Evolutionary conservation across 257 asterid genomes (phyloP).

Genomic region (Nicotiana sylvestris): DNA sequence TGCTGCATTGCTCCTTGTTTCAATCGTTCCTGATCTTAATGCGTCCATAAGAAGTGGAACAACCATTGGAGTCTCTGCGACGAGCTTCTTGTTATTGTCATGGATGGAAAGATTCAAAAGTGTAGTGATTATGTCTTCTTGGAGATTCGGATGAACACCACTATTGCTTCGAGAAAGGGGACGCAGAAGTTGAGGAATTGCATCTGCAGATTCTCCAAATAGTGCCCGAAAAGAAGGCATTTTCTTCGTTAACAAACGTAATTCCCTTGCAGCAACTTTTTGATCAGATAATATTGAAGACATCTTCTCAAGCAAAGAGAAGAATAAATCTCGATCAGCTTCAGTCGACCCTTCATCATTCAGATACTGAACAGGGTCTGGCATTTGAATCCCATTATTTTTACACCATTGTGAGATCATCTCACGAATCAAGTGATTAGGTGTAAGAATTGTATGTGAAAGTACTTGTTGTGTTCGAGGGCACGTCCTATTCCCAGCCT

Average conservation of each 20-base stretch:
- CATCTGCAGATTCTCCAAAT: slow-evolving; percentile 56
- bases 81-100: slow-evolving; percentile 77
- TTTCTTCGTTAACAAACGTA: slow-evolving; percentile 59
- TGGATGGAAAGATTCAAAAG: slow-evolving; percentile 79
- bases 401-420: slow-evolving; percentile 77
- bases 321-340: slow-evolving; percentile 54
- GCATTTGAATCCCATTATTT: slow-evolving; percentile 49
- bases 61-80: slow-evolving; percentile 70
- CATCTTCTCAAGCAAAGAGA: slow-evolving; percentile 52
- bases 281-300: slow-evolving; percentile 52
- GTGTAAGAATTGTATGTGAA: slow-evolving; percentile 62
- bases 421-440: slow-evolving; percentile 62
- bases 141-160: slow-evolving; percentile 47
- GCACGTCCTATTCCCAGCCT: slow-evolving; percentile 77
- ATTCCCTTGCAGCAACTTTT: slow-evolving; percentile 68
- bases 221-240: slow-evolving; percentile 75
- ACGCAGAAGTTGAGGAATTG: slow-evolving; percentile 53
- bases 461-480: slow-evolving; percentile 88
- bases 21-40: slow-evolving; percentile 52
- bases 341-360: slow-evolving; percentile 52
- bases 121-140: slow-evolving; percentile 82
- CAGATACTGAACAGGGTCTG: slow-evolving; percentile 37
- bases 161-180: slow-evolving; percentile 46
- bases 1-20: slow-evolving; percentile 83
- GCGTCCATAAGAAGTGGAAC: slow-evolving; percentile 67